Base-by-base conservation (phyloP, 345 rosid genomes). In the Schrenkiella parvula region DNA sequence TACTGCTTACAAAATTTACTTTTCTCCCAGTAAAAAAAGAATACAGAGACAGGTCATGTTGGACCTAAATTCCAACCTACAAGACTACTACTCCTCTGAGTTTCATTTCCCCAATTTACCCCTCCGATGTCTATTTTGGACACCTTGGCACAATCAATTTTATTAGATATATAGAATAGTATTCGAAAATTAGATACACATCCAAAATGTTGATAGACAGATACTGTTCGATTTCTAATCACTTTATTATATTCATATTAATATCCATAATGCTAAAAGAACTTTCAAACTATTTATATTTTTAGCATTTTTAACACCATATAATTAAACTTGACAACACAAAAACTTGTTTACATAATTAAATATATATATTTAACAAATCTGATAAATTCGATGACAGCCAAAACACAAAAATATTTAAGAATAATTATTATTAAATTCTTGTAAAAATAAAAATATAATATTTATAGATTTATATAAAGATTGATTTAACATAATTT, bases 81-180 rank as follows among this genome's bases (percentile, higher is more conserved):
- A 25, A 25, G 56, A 26, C 57, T 25, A 25, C 31, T 15, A 22
- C 21, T 54, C 58, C 15, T 22, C 15, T 48, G 15, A 39, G 5
- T n/a, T 39, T 14, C 6, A 39, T 39, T 39, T 4, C 7, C 41
- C 31, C 14, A 31, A 0, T 55, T 55, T 9, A 32, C 25, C 57
- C 52, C 1, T 32, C 6, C 1, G 5, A 29, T 13, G 56, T 72
- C 64, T 35, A 72, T 15, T 11, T 34, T 23, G 15, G 56, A 73
- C 71, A 46, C 66, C 23, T 64, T 64, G 65, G 39, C 43, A 73
- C 42, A 73, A 9, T 44, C 42, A 73, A 13, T 14, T 56, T 35
- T 8, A 15, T 50, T 26, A 19, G 15, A 10, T 6, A 42, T 44
- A 11, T 31, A 0, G 2, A 2, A 7, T n/a, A 13, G 11, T 41